Conservation (phyloP, 768 basidiomycete species). For the Neoboletus brunneissimus region DNA sequence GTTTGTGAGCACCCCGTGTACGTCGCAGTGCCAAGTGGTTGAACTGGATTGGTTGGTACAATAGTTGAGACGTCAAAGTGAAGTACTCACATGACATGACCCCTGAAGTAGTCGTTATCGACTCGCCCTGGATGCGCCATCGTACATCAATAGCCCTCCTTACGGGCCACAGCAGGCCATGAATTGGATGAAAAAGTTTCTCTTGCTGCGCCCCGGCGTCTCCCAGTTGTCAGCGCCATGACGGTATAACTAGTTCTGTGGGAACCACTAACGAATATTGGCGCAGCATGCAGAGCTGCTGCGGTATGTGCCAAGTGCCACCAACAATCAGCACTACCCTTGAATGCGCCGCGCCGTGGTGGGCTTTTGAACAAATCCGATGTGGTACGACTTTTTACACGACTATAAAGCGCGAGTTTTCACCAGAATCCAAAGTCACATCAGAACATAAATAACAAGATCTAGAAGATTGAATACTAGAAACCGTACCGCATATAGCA, state of each 20-base stretch:
- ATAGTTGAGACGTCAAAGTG: too few species aligned
- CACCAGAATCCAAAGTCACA: neutral
- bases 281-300: neutral
- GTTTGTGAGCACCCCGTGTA: too few species aligned
- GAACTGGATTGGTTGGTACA: too few species aligned
- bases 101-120: neutral
- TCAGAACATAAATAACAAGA: neutral
- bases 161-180: neutral
- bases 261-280: neutral
- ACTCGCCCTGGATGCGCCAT: neutral
- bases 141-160: neutral
- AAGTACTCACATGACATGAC: neutral
- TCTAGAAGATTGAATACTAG: neutral
- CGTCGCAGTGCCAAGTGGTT: too few species aligned
- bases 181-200: neutral
- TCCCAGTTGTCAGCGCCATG: neutral
- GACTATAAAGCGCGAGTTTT: constrained; percentile 11
- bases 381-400: neutral
- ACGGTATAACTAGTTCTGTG: neutral
- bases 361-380: neutral
- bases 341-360: neutral
- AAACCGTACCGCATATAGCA: constrained; percentile 2
- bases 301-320: neutral
- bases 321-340: neutral
- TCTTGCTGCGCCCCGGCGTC: neutral